Base-by-base conservation (phyloP, 148 eudicot genomes). In the Cornus kousa region DNA sequence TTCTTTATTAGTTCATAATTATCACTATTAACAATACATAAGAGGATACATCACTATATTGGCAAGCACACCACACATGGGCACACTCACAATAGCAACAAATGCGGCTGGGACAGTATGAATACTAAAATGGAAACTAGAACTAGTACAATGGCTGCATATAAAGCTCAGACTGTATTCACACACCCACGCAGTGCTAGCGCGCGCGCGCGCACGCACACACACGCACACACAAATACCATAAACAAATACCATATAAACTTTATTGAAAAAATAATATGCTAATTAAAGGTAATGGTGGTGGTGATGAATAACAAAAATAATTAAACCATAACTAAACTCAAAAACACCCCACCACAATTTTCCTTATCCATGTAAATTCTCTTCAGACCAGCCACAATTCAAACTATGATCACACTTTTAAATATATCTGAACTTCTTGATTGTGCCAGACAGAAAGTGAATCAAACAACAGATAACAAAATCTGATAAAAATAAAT, bases 1-100 rank as follows among this genome's bases (percentile, higher is more conserved):
- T 72, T 72, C 75, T 53, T 72, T 53, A 72, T 43, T 28, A 28
- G 17, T 53, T 72, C 35, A 24, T 48, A 72, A 48, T 72, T 19
- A 8, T 57, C 39, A 59, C 62, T 59, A 59, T 20, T 60, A 57
- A 17, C 33, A 3, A 19, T 17, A 12, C 19, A 53, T 53, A 8
- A 3, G 53, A 48, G 53, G 2, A 48, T 1, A 48, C 53, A 48
- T 48, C 53, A 48, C 53, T 11, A 48, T 48, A 48, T 48, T 7
- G 9, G 53, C 12, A 7, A 48, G 53, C 7, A 48, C 2, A 48
- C 53, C 53, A 2, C 59, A 53, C 4, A 16, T 53, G 59, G 59
- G 19, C 59, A 16, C 19, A 4, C 59, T 17, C 66, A 19, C 22
- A 19, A 62, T 43, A 43, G 59, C 17, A 48, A 53, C 66, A 7